A percentile compares a stretch with the other conserved stretches of the same genome.
phyloP scores from a whole-genome alignment of 352 stramenopile genomes.

The Peronospora destructor region DNA sequence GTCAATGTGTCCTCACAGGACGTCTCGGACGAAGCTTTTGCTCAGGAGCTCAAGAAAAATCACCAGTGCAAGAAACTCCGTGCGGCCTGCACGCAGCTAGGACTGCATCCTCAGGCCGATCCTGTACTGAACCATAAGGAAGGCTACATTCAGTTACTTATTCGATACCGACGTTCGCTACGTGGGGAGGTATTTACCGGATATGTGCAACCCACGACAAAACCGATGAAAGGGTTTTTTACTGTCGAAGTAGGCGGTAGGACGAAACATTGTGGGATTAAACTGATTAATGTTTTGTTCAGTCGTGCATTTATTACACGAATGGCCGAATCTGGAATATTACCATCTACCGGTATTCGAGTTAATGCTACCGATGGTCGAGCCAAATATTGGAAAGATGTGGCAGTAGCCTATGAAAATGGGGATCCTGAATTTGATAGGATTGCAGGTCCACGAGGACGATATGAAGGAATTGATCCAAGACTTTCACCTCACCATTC shows the following conservation, averaged over 20 bases:
- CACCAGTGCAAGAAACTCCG: slow-evolving; percentile 11
- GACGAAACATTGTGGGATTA: slow-evolving; percentile 17
- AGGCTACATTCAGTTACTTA: slow-evolving; percentile 11
- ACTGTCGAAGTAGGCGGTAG: background rate
- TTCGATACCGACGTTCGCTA: slow-evolving; percentile 9
- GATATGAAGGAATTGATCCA: slow-evolving; percentile 14
- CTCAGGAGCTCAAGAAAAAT: slow-evolving; percentile 2
- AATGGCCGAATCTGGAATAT: slow-evolving; percentile 8
- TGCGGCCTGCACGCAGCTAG: slow-evolving; percentile 8
- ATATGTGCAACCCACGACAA: slow-evolving; percentile 3
- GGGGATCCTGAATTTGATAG: slow-evolving; percentile 3
- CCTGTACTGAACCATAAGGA: slow-evolving; percentile 9
- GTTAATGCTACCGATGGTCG: slow-evolving; percentile 2
- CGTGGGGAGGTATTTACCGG: slow-evolving; percentile 7
- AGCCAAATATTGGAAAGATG: slow-evolving; percentile 16
- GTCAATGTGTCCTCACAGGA: slow-evolving; percentile 8
- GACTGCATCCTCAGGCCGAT: slow-evolving; percentile 15
- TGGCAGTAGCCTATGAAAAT: slow-evolving; percentile 5
- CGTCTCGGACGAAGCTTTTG: slow-evolving; percentile 9
- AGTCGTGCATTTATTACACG: slow-evolving; percentile 8
- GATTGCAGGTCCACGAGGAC: slow-evolving; percentile 9
- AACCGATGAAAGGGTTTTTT: background rate
- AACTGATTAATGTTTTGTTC: slow-evolving; percentile 14
- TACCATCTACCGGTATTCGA: slow-evolving; percentile 10
- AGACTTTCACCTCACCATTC: slow-evolving; percentile 5